Conservation (phyloP, 2,329 filamentous ascomycete genomes). For the Macrophomina tecta region DNA sequence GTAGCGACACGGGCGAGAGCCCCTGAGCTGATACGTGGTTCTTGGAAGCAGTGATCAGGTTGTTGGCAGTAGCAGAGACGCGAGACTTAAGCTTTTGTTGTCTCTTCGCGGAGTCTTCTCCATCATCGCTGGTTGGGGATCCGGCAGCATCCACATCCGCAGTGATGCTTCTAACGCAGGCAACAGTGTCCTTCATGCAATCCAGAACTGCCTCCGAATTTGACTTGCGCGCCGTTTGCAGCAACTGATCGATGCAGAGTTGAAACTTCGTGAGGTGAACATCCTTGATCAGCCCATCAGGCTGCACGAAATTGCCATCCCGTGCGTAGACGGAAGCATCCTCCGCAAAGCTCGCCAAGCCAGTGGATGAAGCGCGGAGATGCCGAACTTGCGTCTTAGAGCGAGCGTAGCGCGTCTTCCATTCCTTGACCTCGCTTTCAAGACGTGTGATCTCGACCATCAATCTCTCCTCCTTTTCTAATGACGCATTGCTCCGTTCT, state of each 20-base stretch:
- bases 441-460: constrained; percentile 76
- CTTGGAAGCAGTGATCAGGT: constrained; percentile 91
- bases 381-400: constrained; percentile 85
- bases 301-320: constrained; percentile 68
- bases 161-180: constrained; percentile 82
- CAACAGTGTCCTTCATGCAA: constrained; percentile 84
- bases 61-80: constrained; percentile 93
- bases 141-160: constrained; percentile 73
- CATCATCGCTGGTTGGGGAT: constrained; percentile 43
- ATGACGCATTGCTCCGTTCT: constrained; percentile 75
- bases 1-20: constrained; percentile 86
- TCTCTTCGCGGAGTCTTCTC: constrained; percentile 51
- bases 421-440: constrained; percentile 83
- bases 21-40: constrained; percentile 85
- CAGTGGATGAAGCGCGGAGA: constrained; percentile 80
- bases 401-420: constrained; percentile 87
- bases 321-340: constrained; percentile 72
- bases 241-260: constrained; percentile 87
- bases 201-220: constrained; percentile 78
- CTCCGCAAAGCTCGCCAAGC: constrained; percentile 65
- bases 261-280: constrained; percentile 95
- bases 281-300: constrained; percentile 83
- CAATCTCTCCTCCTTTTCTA: constrained; percentile 82
- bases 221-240: constrained; percentile 76
- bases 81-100: constrained; percentile 76